These are phyloP conservation scores for Calonectria hawksworthii DNA, from an alignment of 2,329 filamentous ascomycete genomes.

Conservation along the genomic window DNA sequence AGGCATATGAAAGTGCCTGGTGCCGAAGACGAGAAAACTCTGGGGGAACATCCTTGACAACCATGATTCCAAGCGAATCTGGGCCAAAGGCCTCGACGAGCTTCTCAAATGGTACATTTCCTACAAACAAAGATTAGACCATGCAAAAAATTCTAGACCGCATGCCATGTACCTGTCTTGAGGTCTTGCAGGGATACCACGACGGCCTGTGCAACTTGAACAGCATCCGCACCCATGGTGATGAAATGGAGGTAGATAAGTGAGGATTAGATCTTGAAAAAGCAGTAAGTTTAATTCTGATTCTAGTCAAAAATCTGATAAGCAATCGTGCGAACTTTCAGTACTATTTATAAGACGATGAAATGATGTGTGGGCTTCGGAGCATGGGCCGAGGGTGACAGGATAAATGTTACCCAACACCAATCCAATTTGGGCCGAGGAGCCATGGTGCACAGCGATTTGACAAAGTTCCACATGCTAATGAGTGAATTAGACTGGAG, in stretches of 20 bases:
- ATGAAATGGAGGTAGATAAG: neutral
- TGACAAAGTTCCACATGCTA: neutral
- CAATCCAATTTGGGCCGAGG: neutral
- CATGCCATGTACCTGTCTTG: slow-evolving; percentile 63
- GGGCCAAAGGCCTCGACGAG: slow-evolving; percentile 89
- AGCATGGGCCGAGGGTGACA: neutral
- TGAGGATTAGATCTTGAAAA: neutral
- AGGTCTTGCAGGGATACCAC: slow-evolving; percentile 74
- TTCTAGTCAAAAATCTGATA: neutral
- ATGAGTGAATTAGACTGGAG: neutral
- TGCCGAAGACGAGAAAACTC: slow-evolving; percentile 80
- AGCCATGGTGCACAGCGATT: neutral
- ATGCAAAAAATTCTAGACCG: slow-evolving; percentile 8
- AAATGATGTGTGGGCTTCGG: neutral
- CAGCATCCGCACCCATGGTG: neutral
- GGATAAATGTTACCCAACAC: neutral
- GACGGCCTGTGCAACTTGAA: slow-evolving; percentile 62
- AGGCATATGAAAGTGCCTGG: slow-evolving; percentile 85
- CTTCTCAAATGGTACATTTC: slow-evolving; percentile 75
- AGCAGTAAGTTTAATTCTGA: neutral
- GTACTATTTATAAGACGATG: neutral
- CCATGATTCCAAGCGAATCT: slow-evolving; percentile 88
- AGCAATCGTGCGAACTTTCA: neutral
- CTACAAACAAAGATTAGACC: slow-evolving; percentile 55
- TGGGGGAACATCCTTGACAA: slow-evolving; percentile 86